Percentiles rank a stretch among this genome's conserved stretches.
Evolutionary conservation across 306 rosid genomes (phyloP).

Genomic region (Cicer bijugum): DNA sequence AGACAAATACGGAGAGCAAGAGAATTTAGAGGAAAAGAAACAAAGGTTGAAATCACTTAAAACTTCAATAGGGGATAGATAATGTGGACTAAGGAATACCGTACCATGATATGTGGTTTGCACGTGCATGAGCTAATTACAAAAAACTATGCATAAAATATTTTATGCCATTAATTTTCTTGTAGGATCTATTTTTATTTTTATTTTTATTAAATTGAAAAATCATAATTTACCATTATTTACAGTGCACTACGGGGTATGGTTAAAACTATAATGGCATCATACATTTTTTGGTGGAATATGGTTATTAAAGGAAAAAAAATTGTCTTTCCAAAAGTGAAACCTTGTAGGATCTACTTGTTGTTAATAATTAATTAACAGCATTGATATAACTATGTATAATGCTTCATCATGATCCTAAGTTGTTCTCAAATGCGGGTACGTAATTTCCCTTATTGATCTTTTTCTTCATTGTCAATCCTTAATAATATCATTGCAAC

Average conservation of each 20-base stretch:
- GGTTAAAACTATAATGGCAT: no score
- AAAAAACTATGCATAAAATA: conserved; percentile 2
- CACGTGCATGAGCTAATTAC: conserved; percentile 5
- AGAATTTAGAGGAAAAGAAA: conserved; percentile 67
- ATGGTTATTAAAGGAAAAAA: no score
- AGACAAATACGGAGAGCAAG: conserved; percentile 63
- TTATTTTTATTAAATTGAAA: not conserved
- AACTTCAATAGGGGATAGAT: conserved; percentile 23
- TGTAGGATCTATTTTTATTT: not conserved
- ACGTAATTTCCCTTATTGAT: no score
- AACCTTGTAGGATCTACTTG: no score
- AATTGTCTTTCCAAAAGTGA: no score
- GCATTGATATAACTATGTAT: no score
- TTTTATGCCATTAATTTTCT: not conserved
- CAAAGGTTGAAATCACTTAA: conserved; percentile 58
- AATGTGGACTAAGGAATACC: conserved; percentile 2
- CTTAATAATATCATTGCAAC: no score
- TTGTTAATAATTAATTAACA: no score
- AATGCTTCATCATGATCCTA: no score
- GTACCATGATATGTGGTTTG: not conserved
- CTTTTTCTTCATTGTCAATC: no score
- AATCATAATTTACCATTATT: not conserved
- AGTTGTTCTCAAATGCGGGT: no score
- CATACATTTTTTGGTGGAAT: no score
- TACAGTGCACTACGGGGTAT: not conserved